These are phyloP conservation scores for Coleophoma crateriformis DNA, from an alignment of 2,329 filamentous ascomycete genomes.

Conservation along the genomic window DNA sequence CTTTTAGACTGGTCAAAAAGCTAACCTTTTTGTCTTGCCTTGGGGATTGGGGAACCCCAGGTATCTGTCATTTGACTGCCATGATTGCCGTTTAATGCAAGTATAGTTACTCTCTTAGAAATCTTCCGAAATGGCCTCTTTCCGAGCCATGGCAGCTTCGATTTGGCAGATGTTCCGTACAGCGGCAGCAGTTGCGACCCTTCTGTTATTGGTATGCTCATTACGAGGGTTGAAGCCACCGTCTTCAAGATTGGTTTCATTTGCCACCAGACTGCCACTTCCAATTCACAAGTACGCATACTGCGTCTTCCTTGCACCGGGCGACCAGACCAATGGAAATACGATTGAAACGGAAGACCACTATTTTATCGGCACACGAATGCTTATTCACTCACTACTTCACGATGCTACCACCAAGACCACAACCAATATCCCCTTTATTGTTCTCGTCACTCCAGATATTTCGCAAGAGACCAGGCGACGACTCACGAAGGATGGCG, in stretches of 20 bases:
- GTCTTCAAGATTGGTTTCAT: not conserved
- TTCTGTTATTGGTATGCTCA: not conserved
- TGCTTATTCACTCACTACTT: conserved; percentile 30
- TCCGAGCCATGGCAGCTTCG: too few species aligned
- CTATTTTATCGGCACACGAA: conserved; percentile 28
- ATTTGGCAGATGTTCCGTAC: too few species aligned
- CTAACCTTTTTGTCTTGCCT: too few species aligned
- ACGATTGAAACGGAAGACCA: conserved; percentile 16
- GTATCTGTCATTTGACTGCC: too few species aligned
- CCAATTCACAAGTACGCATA: not conserved
- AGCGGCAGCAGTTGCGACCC: not conserved
- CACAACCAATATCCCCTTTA: conserved; percentile 23
- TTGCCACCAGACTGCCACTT: not conserved
- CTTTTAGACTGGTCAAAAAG: too few species aligned
- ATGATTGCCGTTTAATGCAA: too few species aligned
- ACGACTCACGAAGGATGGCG: conserved; percentile 28
- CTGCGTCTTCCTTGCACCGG: not conserved
- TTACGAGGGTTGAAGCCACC: not conserved
- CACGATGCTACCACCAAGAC: conserved; percentile 25
- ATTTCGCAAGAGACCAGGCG: conserved; percentile 18
- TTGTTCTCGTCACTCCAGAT: conserved; percentile 26
- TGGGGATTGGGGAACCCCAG: too few species aligned
- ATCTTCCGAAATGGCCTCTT: too few species aligned
- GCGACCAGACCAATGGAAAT: not conserved
- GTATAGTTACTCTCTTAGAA: too few species aligned